Evolutionary conservation across 73 alveolate species (phyloP).

Genomic region (Urostyla sp.): DNA sequence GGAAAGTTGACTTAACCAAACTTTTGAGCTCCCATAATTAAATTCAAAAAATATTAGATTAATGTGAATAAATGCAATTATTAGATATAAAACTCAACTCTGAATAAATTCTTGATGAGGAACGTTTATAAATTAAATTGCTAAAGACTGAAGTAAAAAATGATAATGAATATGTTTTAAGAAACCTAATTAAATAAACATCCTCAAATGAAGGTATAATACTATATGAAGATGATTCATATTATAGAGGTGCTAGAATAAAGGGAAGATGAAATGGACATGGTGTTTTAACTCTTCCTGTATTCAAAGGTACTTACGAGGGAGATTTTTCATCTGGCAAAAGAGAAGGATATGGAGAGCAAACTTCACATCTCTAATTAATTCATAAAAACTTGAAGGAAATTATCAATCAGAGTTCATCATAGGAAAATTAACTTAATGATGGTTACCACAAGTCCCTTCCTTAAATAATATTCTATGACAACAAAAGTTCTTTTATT

Average conservation of each 20-base stretch:
- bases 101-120: too few relatives aligned
- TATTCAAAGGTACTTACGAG: conserved; percentile 4
- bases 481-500: too few relatives aligned
- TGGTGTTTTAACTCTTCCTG: conserved; percentile 1
- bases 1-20: conserved; percentile 12
- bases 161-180: too few relatives aligned
- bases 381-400: not conserved
- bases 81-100: too few relatives aligned
- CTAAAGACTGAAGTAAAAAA: too few relatives aligned
- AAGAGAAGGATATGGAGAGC: conserved; percentile 37
- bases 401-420: not conserved
- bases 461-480: too few relatives aligned
- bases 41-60: too few relatives aligned
- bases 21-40: too few relatives aligned
- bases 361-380: conserved; percentile 2
- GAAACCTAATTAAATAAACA: not conserved
- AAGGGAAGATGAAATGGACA: conserved; percentile 27
- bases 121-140: too few relatives aligned
- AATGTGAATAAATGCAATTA: too few relatives aligned
- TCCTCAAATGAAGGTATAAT: not conserved
- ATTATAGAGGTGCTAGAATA: conserved; percentile 6
- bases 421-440: not conserved
- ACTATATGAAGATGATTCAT: conserved; percentile 39
- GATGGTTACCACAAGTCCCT: too few relatives aligned
- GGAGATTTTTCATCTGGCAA: conserved; percentile 26